A percentile compares a stretch with the other conserved stretches of the same genome.
Conservation (phyloP, 306 rosid species). For the cucumber (Cucumis sativus) region Cucumber_9930_V3 NC_026655.2:14565501-14566000, state of each 20-base stretch:
- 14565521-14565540: conserved; percentile 48
- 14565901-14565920: conserved; percentile 28
- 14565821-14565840: conserved; percentile 61
- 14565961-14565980: conserved; percentile 66
- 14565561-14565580: conserved; percentile 50
- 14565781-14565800: conserved; percentile 62
- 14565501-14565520: conserved; percentile 82
- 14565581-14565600: conserved; percentile 33
- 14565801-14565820: conserved; percentile 70
- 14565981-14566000: conserved; percentile 74
- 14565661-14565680: conserved; percentile 65
- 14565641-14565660: conserved; percentile 57
- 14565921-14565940: conserved; percentile 39
- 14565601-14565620: conserved; percentile 28
- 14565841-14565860: conserved; percentile 54
- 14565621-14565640: conserved; percentile 84
- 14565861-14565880: conserved; percentile 48
- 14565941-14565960: conserved; percentile 49
- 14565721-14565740: conserved; percentile 53
- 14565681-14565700: conserved; percentile 78
- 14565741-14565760: conserved; percentile 77
- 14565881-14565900: conserved; percentile 30
- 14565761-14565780: conserved; percentile 69
- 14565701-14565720: conserved; percentile 45
- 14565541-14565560: conserved; percentile 48